phyloP scores from a whole-genome alignment of 2,329 filamentous ascomycete genomes.

The Corinectria fuckeliana region DNA sequence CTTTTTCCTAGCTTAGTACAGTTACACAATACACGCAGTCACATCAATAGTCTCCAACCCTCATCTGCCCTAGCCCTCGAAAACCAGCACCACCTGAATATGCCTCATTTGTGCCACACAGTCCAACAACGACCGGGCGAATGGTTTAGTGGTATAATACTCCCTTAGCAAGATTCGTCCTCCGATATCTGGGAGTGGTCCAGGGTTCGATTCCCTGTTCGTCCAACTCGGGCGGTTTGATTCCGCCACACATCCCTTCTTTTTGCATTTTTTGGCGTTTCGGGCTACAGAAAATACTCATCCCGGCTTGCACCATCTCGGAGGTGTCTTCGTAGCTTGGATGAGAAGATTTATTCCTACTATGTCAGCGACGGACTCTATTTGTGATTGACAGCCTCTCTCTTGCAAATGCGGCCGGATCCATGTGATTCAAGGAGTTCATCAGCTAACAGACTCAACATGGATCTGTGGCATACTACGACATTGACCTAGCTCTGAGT shows the following conservation, averaged over 20 bases:
- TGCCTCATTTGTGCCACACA: conserved; percentile 4
- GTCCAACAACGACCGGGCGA: conserved; percentile 25
- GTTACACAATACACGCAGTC: no score
- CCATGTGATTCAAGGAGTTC: neutral
- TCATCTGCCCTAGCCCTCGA: conserved; percentile 7
- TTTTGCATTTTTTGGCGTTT: conserved; percentile 9
- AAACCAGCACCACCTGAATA: conserved; percentile 2
- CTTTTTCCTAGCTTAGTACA: no score
- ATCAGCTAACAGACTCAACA: neutral
- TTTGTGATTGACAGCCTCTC: neutral
- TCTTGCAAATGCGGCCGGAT: neutral
- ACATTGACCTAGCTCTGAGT: neutral
- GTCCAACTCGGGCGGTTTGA: conserved; percentile 28
- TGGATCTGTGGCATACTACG: neutral
- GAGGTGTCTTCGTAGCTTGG: no score
- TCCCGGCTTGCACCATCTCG: neutral
- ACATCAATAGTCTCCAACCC: neutral
- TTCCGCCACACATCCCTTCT: conserved; percentile 19
- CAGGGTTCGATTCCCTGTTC: conserved; percentile 37
- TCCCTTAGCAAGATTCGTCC: conserved; percentile 33
- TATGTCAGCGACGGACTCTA: neutral
- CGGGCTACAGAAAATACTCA: neutral
- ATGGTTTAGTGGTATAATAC: conserved; percentile 36
- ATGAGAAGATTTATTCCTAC: neutral
- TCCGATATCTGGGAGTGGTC: conserved; percentile 30